Percentiles rank a stretch among this genome's conserved stretches.
phyloP scores from a whole-genome alignment of 2,329 filamentous ascomycete genomes.

The Cercospora berteroae region DNA sequence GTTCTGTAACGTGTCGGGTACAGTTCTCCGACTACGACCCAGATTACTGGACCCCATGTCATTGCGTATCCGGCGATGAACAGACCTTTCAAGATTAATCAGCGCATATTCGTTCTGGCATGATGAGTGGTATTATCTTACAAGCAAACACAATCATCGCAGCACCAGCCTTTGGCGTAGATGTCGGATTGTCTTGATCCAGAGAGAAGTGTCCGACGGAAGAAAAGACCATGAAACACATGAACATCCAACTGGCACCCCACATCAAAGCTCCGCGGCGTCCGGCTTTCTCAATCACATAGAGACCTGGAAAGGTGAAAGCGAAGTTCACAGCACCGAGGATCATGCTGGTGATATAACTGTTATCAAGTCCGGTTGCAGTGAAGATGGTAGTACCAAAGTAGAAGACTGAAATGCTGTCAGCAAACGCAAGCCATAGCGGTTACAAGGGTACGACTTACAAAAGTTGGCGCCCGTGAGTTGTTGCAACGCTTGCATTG shows the following conservation, averaged over 20 bases:
- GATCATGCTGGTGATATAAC: slow-evolving; percentile 50
- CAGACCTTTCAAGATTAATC: slow-evolving; percentile 37
- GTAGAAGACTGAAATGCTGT: slow-evolving; percentile 52
- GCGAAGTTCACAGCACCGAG: slow-evolving; percentile 50
- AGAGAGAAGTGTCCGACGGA: slow-evolving; percentile 49
- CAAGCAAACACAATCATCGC: slow-evolving; percentile 68
- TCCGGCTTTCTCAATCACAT: slow-evolving; percentile 49
- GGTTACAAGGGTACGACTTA: not conserved
- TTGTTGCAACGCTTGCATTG: slow-evolving; percentile 65
- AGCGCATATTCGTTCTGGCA: slow-evolving; percentile 64
- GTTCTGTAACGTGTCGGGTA: slow-evolving; percentile 59
- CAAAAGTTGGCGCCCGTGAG: slow-evolving; percentile 65
- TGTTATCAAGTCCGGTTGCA: slow-evolving; percentile 39
- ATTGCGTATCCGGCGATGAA: slow-evolving; percentile 66
- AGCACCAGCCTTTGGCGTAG: slow-evolving; percentile 51
- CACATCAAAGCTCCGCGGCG: slow-evolving; percentile 47
- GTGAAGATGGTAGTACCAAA: slow-evolving; percentile 50
- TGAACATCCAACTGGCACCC: slow-evolving; percentile 51
- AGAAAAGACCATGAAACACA: slow-evolving; percentile 58
- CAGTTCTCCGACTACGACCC: slow-evolving; percentile 43
- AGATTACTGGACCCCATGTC: slow-evolving; percentile 69
- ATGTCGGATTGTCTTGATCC: slow-evolving; percentile 34
- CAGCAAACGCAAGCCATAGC: slow-evolving; percentile 42
- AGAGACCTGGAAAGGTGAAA: slow-evolving; percentile 49
- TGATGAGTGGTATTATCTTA: slow-evolving; percentile 65